Percentiles rank a stretch among this genome's conserved stretches.
phyloP scores from a whole-genome alignment of 208 protist species.

The Herpetomonas samuelpessoai region DNA sequence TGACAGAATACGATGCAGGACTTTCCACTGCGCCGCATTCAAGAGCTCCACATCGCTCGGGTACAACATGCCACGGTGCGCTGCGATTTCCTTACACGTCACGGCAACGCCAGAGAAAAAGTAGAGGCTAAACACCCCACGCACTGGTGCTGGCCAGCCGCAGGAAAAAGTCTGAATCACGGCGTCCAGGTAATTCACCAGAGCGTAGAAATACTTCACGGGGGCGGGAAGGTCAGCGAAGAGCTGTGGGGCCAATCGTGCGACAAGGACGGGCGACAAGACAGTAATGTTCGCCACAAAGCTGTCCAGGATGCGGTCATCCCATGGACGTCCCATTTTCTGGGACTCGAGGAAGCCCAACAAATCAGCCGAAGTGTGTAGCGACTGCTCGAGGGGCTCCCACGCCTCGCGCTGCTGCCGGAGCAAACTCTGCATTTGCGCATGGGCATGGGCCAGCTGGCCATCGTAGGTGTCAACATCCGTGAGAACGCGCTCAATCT shows the following conservation, averaged over 20 bases:
- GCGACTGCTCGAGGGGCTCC: conserved; percentile 31
- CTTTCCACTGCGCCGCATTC: conserved; percentile 32
- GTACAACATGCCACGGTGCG: conserved; percentile 31
- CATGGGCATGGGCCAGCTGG: conserved; percentile 32
- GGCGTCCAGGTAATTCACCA: conserved; percentile 56
- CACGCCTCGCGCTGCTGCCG: conserved; percentile 49
- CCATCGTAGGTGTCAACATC: conserved; percentile 56
- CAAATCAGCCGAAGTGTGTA: conserved; percentile 28
- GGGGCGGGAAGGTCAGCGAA: conserved; percentile 50
- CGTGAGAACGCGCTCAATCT: conserved; percentile 42
- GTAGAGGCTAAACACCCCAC: conserved; percentile 59
- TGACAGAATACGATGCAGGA: conserved; percentile 33
- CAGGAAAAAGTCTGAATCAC: conserved; percentile 47
- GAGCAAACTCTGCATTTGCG: conserved; percentile 40
- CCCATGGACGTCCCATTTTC: conserved; percentile 64
- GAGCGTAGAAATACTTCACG: conserved; percentile 71
- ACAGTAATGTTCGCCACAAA: conserved; percentile 37
- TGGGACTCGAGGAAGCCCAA: conserved; percentile 48
- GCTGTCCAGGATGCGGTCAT: conserved; percentile 36
- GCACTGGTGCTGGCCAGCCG: conserved; percentile 65
- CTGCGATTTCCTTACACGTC: conserved; percentile 19
- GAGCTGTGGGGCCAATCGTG: conserved; percentile 53
- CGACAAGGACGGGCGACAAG: conserved; percentile 33
- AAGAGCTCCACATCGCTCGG: conserved; percentile 25
- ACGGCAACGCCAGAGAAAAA: conserved; percentile 32